Evolutionary conservation across 148 eudicot species (phyloP), one percentile per base, ranked within the genome.

Genomic region (Nepenthes gracilis): DNA sequence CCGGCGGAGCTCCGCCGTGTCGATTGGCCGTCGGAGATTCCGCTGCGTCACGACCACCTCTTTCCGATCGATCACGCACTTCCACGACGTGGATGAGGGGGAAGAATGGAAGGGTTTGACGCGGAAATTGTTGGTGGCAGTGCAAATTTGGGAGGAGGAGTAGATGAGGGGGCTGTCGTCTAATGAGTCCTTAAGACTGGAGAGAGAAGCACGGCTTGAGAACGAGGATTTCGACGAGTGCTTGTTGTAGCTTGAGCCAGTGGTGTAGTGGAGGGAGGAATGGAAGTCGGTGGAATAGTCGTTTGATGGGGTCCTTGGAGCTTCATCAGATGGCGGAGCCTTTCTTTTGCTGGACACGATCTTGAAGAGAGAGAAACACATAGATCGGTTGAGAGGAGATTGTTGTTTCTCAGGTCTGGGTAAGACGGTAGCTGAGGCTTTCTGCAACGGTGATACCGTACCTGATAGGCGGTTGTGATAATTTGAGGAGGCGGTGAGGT

Each of bases 31-130:
- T 6, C 87, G 82, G 35, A 86, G 70, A 55, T 82, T 79, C 0
- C 98, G 78, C 63, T 86, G 98, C 5, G 80, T 68, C 12, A 88
- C 58, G 6, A 81, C 48, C 2, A 70, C 77, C 8, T 66, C 72
- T 51, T 72, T 76, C 9, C 67, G 74, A 47, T 86, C 72, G 2
- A 84, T 6, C 23, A 32, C 5, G 74, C 84, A 84, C 0, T 77
- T 78, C 98, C 96, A 93, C 1, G 96, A 74, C 35, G 91, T 63
- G 59, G 98, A 79, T 1, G 95, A 77, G 1, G 91, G 72, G 1
- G 98, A 86, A 0, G 88, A 77, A 1, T 86, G 78, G 55, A 78
- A 50, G 2, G 81, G 89, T n/a, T 72, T 76, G 34, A 69, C 59
- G 7, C 69, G 38, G 68, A 89, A 86, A 54, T 74, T 82, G 33